These are phyloP conservation scores for Alternaria ventricosa DNA, from an alignment of 2,329 filamentous ascomycete species.

Conservation along the genomic window DNA sequence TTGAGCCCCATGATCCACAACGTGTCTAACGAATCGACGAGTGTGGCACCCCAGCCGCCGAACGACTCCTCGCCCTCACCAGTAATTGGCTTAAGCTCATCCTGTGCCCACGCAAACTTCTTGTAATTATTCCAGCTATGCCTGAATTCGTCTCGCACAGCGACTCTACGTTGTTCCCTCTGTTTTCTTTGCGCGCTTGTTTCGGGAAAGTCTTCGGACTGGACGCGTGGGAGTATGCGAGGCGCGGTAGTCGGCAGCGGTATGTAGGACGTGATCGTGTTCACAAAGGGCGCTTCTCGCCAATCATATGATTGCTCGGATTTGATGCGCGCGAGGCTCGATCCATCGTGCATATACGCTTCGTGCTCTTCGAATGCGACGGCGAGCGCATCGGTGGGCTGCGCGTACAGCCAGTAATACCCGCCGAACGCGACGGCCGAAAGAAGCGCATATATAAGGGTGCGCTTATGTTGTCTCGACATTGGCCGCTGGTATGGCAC, in stretches of 20 bases:
- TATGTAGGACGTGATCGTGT: slow-evolving; percentile 46
- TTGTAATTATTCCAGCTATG: slow-evolving; percentile 55
- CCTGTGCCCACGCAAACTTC: slow-evolving; percentile 53
- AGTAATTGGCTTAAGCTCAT: slow-evolving; percentile 54
- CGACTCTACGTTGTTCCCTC: slow-evolving; percentile 42
- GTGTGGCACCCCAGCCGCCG: slow-evolving; percentile 57
- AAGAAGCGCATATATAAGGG: slow-evolving; percentile 33
- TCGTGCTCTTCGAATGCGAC: slow-evolving; percentile 39
- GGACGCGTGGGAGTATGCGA: slow-evolving; percentile 49
- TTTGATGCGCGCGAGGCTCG: slow-evolving; percentile 19
- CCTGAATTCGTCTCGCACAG: slow-evolving; percentile 52
- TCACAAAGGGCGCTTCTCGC: slow-evolving; percentile 50
- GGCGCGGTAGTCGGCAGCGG: slow-evolving; percentile 48
- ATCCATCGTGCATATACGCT: slow-evolving; percentile 41
- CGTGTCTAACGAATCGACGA: slow-evolving; percentile 56
- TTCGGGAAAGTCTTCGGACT: slow-evolving; percentile 50
- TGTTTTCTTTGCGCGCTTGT: slow-evolving; percentile 27
- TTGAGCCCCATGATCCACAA: slow-evolving; percentile 58
- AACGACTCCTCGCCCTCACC: slow-evolving; percentile 50
- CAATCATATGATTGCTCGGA: slow-evolving; percentile 47
- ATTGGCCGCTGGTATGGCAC: slow-evolving; percentile 31
- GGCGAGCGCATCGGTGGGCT: slow-evolving; percentile 37
- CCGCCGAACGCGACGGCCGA: slow-evolving; percentile 32
- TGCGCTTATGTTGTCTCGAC: slow-evolving; percentile 40
- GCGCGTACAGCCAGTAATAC: slow-evolving; percentile 36